Evolutionary conservation across 768 basidiomycete species (phyloP).

Genomic region (Boletus eberwhitei): DNA sequence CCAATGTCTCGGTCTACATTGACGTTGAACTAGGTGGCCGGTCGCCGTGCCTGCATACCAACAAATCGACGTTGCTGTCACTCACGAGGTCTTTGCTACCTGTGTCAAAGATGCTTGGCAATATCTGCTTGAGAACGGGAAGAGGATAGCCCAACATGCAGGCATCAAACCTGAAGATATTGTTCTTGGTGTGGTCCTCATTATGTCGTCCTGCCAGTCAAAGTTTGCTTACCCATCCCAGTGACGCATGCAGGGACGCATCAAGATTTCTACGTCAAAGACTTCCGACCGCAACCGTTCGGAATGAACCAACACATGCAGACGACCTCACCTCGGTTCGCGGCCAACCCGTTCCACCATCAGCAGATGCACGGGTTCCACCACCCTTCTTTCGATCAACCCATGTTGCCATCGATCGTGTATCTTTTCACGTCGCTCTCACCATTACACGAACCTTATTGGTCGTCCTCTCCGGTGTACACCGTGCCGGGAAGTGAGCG

Average conservation of each 20-base stretch:
- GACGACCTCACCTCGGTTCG: background rate
- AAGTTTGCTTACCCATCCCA: constrained; percentile 10
- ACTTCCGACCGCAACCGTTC: constrained; percentile 28
- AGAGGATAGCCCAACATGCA: constrained; percentile 29
- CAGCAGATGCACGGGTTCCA: constrained; percentile 15
- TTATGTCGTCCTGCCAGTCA: background rate
- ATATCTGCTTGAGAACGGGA: constrained; percentile 34
- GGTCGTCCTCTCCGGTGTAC: constrained; percentile 36
- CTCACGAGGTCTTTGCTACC: constrained; percentile 31
- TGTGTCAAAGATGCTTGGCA: constrained; percentile 38
- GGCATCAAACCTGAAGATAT: constrained; percentile 41
- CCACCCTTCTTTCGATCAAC: constrained; percentile 19
- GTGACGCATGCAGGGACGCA: constrained; percentile 42
- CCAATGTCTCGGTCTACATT: background rate
- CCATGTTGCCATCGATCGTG: constrained; percentile 35
- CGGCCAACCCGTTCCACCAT: constrained; percentile 7
- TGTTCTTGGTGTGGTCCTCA: constrained; percentile 37
- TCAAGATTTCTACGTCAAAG: constrained; percentile 39
- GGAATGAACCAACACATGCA: constrained; percentile 10
- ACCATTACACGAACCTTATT: constrained; percentile 35
- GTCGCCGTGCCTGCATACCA: constrained; percentile 37
- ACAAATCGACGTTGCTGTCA: constrained; percentile 38
- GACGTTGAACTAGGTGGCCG: constrained; percentile 37
- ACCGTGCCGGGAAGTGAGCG: constrained; percentile 16
- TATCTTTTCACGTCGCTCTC: constrained; percentile 42